Evolutionary conservation across 371 early-diverging fungal genomes (phyloP), one percentile per base, ranked within the genome.

Genomic region (Mortierella sp.): DNA sequence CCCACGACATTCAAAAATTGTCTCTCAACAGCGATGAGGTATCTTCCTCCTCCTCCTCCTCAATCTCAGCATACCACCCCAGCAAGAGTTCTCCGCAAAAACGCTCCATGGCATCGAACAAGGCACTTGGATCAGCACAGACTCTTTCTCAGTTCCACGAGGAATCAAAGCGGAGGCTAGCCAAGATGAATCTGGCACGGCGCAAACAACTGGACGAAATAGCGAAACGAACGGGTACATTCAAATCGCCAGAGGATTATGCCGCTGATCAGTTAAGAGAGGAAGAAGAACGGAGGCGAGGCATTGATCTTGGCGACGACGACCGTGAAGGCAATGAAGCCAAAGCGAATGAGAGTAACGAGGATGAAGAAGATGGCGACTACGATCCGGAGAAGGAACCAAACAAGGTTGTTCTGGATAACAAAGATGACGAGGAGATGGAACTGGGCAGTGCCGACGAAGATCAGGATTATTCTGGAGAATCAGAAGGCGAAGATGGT

Each of bases 231-330:
- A 22, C 49, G 2, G 74, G 68, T 7, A 55, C 24, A 0, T 67
- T 63, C 63, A 67, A 50, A 52, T 59, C 74, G 0, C 68, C 68
- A 6, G 74, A 74, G 57, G 68, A 74, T 8, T 29, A 59, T 39
- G 67, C 74, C 3, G 63, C 63, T 2, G 68, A 74, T 17, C 63
- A 66, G 14, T 21, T 74, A 57, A 46, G 24, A 48, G 43, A n/a
- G 6, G 69, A 69, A 27, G 58, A 57, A 5, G 57, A 57, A 29
- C 56, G 53, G 22, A 44, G 34, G 9, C 47, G 51, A 51, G 63
- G 55, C 12, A 45, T 59, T 19, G 59, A 59, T 49, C 54, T 54
- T 4, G 59, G 57, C 4, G 49, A 39, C 2, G 59, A 61, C 4
- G 49, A 39, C 2, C 45, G 63, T 10, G 60, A 59, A 19, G 68